Evolutionary conservation across 1,284 basidiomycete genomes (phyloP).

Genomic region (Mycena sp.): DNA sequence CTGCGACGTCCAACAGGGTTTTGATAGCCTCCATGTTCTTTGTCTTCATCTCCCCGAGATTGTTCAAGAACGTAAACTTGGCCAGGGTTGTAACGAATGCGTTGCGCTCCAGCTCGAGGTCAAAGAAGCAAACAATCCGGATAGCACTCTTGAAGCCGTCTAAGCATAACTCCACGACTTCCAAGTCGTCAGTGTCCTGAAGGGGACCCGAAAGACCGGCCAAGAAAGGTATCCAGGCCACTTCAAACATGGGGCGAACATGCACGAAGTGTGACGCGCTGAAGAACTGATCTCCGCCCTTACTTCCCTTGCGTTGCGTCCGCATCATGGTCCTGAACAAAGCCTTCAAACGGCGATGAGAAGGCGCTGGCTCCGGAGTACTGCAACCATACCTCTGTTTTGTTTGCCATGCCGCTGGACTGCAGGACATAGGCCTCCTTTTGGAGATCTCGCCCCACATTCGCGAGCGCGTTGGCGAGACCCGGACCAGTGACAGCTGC

Average conservation of each 20-base stretch:
- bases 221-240: slow-evolving; percentile 97
- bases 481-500: slow-evolving; percentile 69
- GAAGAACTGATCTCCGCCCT: slow-evolving; percentile 87
- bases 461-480: slow-evolving; percentile 82
- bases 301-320: slow-evolving; percentile 82
- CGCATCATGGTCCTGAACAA: slow-evolving; percentile 91
- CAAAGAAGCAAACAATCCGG: slow-evolving; percentile 93
- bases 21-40: slow-evolving; percentile 99
- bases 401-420: slow-evolving; percentile 94
- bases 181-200: slow-evolving; percentile 92
- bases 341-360: slow-evolving; percentile 58
- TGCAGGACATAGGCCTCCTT: slow-evolving; percentile 95
- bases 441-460: slow-evolving; percentile 92
- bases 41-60: slow-evolving; percentile 96
- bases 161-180: slow-evolving; percentile 90
- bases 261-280: slow-evolving; percentile 95
- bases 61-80: slow-evolving; percentile 97
- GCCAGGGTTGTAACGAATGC: slow-evolving; percentile 97
- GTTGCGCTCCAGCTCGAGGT: slow-evolving; percentile 94
- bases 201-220: slow-evolving; percentile 93
- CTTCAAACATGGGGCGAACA: slow-evolving; percentile 97
- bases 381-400: slow-evolving; percentile 79
- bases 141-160: slow-evolving; percentile 96
- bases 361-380: slow-evolving; percentile 5
- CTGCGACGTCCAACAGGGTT: slow-evolving; percentile 89